These are phyloP conservation scores for Pythium chondricola DNA, from an alignment of 352 stramenopile genomes.

Conservation along the genomic window DNA sequence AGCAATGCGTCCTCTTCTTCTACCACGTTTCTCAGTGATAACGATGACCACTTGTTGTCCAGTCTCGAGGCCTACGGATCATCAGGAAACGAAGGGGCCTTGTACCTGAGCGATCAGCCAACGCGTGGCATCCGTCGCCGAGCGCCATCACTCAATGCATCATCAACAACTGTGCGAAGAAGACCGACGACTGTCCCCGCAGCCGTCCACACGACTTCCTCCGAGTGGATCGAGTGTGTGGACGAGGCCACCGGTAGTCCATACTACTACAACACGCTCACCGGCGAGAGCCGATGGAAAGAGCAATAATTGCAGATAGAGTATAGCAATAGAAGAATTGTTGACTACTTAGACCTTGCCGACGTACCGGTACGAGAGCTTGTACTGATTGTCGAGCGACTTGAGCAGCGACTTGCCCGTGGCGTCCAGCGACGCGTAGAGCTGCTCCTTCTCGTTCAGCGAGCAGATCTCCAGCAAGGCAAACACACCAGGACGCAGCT, in stretches of 20 bases:
- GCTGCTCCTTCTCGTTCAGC: conserved; percentile 78
- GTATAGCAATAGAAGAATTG: background rate
- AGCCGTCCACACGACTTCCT: too few relatives aligned
- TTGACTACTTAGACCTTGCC: conserved; percentile 63
- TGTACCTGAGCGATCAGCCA: conserved; percentile 25
- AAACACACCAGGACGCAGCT: conserved; percentile 68
- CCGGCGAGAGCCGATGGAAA: conserved; percentile 63
- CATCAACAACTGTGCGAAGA: too few relatives aligned
- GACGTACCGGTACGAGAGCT: conserved; percentile 79
- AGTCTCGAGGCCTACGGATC: conserved; percentile 15
- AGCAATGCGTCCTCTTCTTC: conserved; percentile 25
- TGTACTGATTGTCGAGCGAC: conserved; percentile 79
- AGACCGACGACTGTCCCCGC: too few relatives aligned
- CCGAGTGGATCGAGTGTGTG: conserved; percentile 55
- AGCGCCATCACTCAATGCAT: conserved; percentile 4
- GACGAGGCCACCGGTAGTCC: conserved; percentile 40
- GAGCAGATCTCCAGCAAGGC: conserved; percentile 81
- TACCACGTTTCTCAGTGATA: conserved; percentile 28
- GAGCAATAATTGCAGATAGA: conserved; percentile 12
- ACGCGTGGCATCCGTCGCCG: conserved; percentile 6
- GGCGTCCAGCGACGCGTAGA: conserved; percentile 74
- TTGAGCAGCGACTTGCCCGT: conserved; percentile 84
- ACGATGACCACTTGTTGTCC: conserved; percentile 17
- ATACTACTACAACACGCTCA: conserved; percentile 76
- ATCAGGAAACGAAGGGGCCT: conserved; percentile 1